Conservation (phyloP, 1,284 basidiomycete genomes). For the Rhodofomes roseus region DNA sequence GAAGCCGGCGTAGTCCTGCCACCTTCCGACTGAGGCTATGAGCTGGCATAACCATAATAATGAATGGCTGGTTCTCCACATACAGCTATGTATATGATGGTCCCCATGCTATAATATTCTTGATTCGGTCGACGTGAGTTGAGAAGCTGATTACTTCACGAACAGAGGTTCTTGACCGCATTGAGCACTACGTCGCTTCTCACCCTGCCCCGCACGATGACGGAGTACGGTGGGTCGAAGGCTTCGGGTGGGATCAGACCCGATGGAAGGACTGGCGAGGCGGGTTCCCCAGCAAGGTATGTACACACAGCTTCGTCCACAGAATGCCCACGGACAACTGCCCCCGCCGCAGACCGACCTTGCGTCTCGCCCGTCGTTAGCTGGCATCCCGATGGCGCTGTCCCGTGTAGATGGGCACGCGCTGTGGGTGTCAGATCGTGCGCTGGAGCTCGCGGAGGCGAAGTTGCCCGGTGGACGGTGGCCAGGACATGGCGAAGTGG, state of each 20-base stretch:
- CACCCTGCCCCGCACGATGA: conserved; percentile 54
- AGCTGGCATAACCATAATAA: too few relatives aligned
- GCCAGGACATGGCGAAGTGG: conserved; percentile 50
- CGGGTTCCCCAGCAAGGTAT: conserved; percentile 76
- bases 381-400: conserved; percentile 65
- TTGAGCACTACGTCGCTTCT: conserved; percentile 60
- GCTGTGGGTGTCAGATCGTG: conserved; percentile 74
- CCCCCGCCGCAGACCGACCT: conserved; percentile 45
- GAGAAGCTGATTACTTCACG: too few relatives aligned
- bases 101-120: too few relatives aligned
- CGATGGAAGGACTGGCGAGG: conserved; percentile 51
- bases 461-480: conserved; percentile 26
- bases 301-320: not conserved
- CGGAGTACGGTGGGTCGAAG: conserved; percentile 70
- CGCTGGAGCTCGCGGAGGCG: conserved; percentile 51
- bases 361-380: conserved; percentile 61
- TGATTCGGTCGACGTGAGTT: too few relatives aligned
- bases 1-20: too few relatives aligned
- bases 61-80: too few relatives aligned
- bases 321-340: not conserved
- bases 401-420: conserved; percentile 81
- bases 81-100: too few relatives aligned
- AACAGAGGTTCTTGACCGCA: conserved; percentile 59
- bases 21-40: too few relatives aligned
- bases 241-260: conserved; percentile 94